A percentile compares a stretch with the other conserved stretches of the same genome.
Evolutionary conservation across 2,329 filamentous ascomycete genomes (phyloP).

Genomic region (Aspergillaceae sp.): DNA sequence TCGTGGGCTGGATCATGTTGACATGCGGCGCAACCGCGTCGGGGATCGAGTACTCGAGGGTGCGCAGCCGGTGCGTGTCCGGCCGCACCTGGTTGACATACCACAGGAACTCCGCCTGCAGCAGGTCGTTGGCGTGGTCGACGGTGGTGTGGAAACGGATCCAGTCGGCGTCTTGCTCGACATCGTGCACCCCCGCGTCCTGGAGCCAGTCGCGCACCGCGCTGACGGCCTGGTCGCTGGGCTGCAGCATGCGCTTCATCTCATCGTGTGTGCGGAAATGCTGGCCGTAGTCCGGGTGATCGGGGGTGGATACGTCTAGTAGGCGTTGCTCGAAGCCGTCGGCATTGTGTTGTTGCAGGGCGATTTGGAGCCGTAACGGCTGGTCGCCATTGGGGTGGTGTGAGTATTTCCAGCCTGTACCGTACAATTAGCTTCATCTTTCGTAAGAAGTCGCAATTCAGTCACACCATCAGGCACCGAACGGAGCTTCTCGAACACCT

Average conservation of each 20-base stretch:
- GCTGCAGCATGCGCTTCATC: slow-evolving; percentile 43
- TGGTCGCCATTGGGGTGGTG: slow-evolving; percentile 17
- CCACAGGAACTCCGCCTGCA: slow-evolving; percentile 33
- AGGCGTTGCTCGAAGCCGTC: slow-evolving; percentile 39
- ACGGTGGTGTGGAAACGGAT: slow-evolving; percentile 31
- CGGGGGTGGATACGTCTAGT: slow-evolving; percentile 43
- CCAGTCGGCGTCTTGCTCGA: slow-evolving; percentile 31
- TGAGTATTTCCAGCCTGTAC: slow-evolving; percentile 25
- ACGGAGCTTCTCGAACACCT: slow-evolving; percentile 28
- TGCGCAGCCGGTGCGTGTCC: slow-evolving; percentile 27
- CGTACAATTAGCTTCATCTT: background rate
- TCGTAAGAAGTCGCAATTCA: background rate
- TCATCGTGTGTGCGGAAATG: slow-evolving; percentile 41
- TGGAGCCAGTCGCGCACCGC: slow-evolving; percentile 42
- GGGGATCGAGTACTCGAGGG: slow-evolving; percentile 35
- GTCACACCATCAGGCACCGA: slow-evolving; percentile 25
- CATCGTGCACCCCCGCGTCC: slow-evolving; percentile 29
- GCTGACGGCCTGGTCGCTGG: slow-evolving; percentile 31
- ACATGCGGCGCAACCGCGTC: slow-evolving; percentile 25
- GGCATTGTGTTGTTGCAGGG: slow-evolving; percentile 27
- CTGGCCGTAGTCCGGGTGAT: slow-evolving; percentile 40
- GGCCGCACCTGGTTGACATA: slow-evolving; percentile 21
- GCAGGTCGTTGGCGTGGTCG: slow-evolving; percentile 27
- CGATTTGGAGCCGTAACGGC: slow-evolving; percentile 26
- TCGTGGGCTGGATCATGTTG: slow-evolving; percentile 36